phyloP scores from a whole-genome alignment of 2,329 filamentous ascomycete species.

The Tolypocladium endophyticum region DNA sequence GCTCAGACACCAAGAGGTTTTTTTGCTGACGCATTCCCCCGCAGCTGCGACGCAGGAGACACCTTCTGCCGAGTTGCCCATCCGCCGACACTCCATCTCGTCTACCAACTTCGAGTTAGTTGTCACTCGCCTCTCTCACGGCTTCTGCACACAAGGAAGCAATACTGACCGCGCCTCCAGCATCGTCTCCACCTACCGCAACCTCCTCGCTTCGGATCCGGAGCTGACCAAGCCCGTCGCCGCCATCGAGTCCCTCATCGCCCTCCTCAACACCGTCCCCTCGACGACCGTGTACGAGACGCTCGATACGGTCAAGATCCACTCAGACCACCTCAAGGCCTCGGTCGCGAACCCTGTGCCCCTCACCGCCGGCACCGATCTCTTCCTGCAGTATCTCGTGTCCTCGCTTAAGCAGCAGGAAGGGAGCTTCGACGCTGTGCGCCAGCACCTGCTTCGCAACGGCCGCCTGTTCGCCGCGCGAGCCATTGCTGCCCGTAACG shows the following conservation, averaged over 20 bases:
- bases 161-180: conserved; percentile 17
- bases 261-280: conserved; percentile 68
- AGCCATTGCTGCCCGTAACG: conserved; percentile 74
- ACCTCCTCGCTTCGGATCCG: conserved; percentile 52
- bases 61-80: not conserved
- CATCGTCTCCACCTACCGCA: conserved; percentile 45
- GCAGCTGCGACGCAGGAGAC: not conserved
- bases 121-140: not conserved
- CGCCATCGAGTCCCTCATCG: conserved; percentile 83
- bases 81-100: conserved; percentile 5
- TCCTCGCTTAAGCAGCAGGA: conserved; percentile 53
- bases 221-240: conserved; percentile 94
- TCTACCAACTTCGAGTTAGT: conserved; percentile 16
- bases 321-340: conserved; percentile 67
- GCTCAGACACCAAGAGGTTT: not conserved
- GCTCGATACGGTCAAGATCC: conserved; percentile 68
- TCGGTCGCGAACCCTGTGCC: conserved; percentile 82
- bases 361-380: conserved; percentile 83
- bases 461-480: conserved; percentile 76
- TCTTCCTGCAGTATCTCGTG: conserved; percentile 91
- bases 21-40: not conserved
- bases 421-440: conserved; percentile 62
- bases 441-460: conserved; percentile 76
- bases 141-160: not conserved
- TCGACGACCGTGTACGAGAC: conserved; percentile 90